Evolutionary conservation across 2,329 filamentous ascomycete species (phyloP).

Genomic region (Scytalidium sp.): DNA sequence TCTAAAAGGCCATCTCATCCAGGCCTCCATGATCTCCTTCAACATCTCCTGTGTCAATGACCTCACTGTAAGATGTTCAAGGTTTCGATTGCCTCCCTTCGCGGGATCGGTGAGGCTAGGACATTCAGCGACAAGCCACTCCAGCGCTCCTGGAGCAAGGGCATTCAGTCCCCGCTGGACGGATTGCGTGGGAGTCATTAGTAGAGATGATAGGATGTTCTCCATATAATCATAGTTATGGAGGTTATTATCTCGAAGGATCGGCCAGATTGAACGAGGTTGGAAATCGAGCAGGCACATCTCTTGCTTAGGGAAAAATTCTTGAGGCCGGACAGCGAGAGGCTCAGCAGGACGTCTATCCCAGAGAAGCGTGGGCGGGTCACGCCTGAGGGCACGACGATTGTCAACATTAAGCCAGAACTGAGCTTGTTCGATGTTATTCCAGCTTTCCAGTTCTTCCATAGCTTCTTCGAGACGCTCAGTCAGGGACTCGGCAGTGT

Average conservation of each 20-base stretch:
- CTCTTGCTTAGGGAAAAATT: conserved; percentile 64
- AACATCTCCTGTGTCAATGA: conserved; percentile 52
- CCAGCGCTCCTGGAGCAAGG: conserved; percentile 58
- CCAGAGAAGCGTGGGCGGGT: conserved; percentile 57
- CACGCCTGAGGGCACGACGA: conserved; percentile 45
- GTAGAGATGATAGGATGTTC: conserved; percentile 44
- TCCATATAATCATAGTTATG: conserved; percentile 47
- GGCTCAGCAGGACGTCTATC: conserved; percentile 72
- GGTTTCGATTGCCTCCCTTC: conserved; percentile 41
- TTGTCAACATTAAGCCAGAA: conserved; percentile 49
- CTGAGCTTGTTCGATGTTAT: conserved; percentile 30
- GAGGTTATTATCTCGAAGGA: conserved; percentile 39
- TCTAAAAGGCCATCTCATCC: conserved; percentile 64
- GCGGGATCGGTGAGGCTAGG: conserved; percentile 45
- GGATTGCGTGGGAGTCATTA: conserved; percentile 29
- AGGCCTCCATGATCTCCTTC: conserved; percentile 55
- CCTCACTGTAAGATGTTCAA: conserved; percentile 41
- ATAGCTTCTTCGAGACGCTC: conserved; percentile 18
- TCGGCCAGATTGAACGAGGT: conserved; percentile 50
- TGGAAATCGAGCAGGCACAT: conserved; percentile 65
- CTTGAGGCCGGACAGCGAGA: conserved; percentile 51
- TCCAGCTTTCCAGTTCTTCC: conserved; percentile 6
- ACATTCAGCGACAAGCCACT: conserved; percentile 48
- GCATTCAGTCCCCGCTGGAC: conserved; percentile 44
- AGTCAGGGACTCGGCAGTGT: conserved; percentile 16